These are phyloP conservation scores for Eragrostis nindensis DNA, from an alignment of 176 grass and related monocot genomes.

Conservation along the genomic window DNA sequence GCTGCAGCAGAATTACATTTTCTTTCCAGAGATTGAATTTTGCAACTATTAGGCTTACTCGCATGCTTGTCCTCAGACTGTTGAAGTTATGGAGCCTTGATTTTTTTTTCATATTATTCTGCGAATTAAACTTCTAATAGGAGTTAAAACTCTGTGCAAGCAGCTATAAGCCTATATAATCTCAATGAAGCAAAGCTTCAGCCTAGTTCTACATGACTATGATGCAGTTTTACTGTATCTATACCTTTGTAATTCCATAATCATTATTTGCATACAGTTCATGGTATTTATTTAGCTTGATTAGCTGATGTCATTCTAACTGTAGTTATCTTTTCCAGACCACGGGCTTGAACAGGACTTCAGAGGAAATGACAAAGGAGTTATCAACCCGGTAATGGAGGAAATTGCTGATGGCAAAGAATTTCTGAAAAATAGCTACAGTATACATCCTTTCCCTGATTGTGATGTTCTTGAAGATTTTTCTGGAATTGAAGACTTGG, in stretches of 20 bases:
- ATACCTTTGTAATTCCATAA: neutral
- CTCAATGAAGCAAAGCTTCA: neutral
- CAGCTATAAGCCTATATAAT: neutral
- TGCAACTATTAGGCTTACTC: conserved; percentile 9
- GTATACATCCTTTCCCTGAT: conserved; percentile 53
- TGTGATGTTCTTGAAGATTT: conserved; percentile 51
- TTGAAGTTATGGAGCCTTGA: neutral
- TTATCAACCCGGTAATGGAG: conserved; percentile 27
- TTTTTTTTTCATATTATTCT: conserved; percentile 1
- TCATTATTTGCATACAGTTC: neutral
- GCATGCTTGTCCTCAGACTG: neutral
- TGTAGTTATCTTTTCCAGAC: conserved; percentile 44
- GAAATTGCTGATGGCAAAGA: conserved; percentile 57
- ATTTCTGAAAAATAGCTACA: conserved; percentile 60
- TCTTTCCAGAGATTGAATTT: conserved; percentile 15
- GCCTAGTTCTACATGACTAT: neutral
- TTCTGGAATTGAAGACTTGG: conserved; percentile 52
- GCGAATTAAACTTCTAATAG: neutral
- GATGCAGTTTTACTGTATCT: conserved; percentile 15
- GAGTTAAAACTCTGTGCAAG: neutral
- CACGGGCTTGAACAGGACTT: conserved; percentile 35
- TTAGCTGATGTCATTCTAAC: conserved; percentile 29
- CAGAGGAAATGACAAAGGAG: conserved; percentile 20
- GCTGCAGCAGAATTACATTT: neutral
- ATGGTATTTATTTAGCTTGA: conserved; percentile 12